phyloP scores from a whole-genome alignment of 176 grass and related monocot species.

The Oryza officinalis region DNA sequence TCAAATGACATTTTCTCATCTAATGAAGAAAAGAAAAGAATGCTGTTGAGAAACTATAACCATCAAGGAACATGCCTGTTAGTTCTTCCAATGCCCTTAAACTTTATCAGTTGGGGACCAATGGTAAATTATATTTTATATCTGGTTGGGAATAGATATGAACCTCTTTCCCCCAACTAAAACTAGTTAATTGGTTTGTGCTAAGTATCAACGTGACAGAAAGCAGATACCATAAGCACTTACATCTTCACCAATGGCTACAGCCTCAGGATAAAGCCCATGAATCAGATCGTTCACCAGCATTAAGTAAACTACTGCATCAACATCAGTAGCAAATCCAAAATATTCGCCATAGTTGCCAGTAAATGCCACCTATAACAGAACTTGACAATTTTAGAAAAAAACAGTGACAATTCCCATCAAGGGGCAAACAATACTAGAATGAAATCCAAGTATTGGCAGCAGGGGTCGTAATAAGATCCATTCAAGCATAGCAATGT shows the following conservation, averaged over 20 bases:
- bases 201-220: not conserved
- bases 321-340: slow-evolving; percentile 91
- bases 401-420: not conserved
- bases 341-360: slow-evolving; percentile 97
- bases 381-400: slow-evolving; percentile 27
- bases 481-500: not conserved
- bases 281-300: slow-evolving; percentile 95
- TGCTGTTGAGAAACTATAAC: slow-evolving; percentile 13
- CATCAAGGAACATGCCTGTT: not conserved
- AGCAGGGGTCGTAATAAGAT: slow-evolving; percentile 9
- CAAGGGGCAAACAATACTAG: not conserved
- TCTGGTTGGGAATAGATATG: not conserved
- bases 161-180: not conserved
- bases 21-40: slow-evolving; percentile 19
- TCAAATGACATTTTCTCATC: not conserved
- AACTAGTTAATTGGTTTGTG: slow-evolving; percentile 15
- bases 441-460: not conserved
- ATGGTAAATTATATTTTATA: not conserved
- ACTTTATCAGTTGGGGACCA: not conserved
- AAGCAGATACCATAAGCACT: slow-evolving; percentile 28
- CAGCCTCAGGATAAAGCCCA: slow-evolving; percentile 79
- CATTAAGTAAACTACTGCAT: slow-evolving; percentile 95
- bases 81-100: not conserved
- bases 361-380: slow-evolving; percentile 72
- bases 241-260: slow-evolving; percentile 96